Evolutionary conservation across 257 asterid genomes (phyloP).

Genomic region (Solanum dulcamara): DNA sequence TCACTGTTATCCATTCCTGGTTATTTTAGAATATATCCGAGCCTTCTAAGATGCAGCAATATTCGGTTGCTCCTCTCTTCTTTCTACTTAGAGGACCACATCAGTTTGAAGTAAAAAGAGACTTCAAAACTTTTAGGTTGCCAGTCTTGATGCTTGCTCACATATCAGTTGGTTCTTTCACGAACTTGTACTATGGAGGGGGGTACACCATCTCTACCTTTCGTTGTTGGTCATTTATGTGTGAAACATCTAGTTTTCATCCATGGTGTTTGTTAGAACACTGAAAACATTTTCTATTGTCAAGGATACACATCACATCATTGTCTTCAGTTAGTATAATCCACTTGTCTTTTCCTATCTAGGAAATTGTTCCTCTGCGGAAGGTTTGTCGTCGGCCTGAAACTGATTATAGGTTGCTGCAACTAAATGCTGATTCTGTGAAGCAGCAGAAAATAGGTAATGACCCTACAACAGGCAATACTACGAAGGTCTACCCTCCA

Average conservation of each 20-base stretch:
- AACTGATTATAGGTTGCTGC: conserved; percentile 53
- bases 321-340: neutral
- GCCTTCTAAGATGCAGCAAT: neutral
- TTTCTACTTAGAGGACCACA: neutral
- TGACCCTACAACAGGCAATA: conserved; percentile 17
- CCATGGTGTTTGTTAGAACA: neutral
- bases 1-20: neutral
- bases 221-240: neutral
- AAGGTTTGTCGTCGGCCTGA: conserved; percentile 55
- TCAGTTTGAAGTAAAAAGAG: neutral
- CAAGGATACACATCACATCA: neutral
- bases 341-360: neutral
- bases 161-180: neutral
- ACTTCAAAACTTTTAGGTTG: neutral
- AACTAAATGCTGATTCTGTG: conserved; percentile 22
- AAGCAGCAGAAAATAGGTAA: conserved; percentile 27
- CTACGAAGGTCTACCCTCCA: conserved; percentile 6
- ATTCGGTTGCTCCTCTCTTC: neutral
- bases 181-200: neutral
- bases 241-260: neutral
- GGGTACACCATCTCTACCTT: neutral
- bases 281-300: neutral
- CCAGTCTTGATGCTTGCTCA: neutral
- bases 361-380: conserved; percentile 75
- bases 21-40: neutral